phyloP scores from a whole-genome alignment of 163 green algal species.

The Chlamydomonas reinhardtii region DNA sequence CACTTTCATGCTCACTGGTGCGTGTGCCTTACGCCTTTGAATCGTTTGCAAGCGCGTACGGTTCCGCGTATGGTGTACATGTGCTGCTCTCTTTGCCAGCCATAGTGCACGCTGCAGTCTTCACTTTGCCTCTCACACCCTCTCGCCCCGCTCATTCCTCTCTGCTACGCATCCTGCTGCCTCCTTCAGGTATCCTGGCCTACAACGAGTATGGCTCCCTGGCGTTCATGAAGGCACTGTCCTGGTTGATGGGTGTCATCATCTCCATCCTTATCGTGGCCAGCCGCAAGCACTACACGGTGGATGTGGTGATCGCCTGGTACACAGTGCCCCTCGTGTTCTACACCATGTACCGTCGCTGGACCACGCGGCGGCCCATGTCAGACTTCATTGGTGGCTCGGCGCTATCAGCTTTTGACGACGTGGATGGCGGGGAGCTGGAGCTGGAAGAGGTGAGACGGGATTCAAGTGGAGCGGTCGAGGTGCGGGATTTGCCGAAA shows the following conservation, averaged over 20 bases:
- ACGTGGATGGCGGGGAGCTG: conserved; percentile 25
- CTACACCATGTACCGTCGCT: conserved; percentile 55
- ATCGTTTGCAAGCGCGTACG: too few species aligned
- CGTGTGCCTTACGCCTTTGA: not conserved
- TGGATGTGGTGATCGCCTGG: conserved; percentile 74
- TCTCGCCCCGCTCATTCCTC: too few species aligned
- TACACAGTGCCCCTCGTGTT: conserved; percentile 72
- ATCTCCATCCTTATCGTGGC: conserved; percentile 90
- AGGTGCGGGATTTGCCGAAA: too few species aligned
- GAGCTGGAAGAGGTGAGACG: conserved; percentile 34
- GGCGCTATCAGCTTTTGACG: not conserved
- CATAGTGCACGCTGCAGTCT: too few species aligned
- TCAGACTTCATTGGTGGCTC: conserved; percentile 27
- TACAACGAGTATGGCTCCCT: conserved; percentile 71
- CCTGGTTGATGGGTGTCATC: conserved; percentile 75
- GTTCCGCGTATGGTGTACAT: too few species aligned
- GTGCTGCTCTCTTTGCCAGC: too few species aligned
- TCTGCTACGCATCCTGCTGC: not conserved
- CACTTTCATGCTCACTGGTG: conserved; percentile 89
- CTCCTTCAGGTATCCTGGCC: conserved; percentile 58
- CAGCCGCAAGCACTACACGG: conserved; percentile 93
- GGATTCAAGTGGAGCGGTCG: not conserved
- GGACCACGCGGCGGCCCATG: conserved; percentile 55
- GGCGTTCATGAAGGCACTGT: conserved; percentile 69
- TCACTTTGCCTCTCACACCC: too few species aligned